Base-by-base conservation (phyloP, 2,329 filamentous ascomycete genomes). In the Nemania abortiva region DNA sequence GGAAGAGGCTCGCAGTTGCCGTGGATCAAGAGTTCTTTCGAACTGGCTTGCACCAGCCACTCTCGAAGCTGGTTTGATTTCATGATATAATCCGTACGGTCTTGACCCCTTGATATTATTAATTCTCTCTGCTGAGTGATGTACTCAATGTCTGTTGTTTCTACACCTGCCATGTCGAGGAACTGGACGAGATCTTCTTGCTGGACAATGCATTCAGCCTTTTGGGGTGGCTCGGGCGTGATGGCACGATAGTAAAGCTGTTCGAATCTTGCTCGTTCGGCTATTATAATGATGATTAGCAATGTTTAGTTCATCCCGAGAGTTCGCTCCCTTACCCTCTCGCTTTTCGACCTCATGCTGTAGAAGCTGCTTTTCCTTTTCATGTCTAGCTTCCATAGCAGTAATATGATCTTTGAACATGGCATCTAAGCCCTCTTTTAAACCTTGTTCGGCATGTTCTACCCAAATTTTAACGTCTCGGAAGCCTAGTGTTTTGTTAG, bases 11-110 rank as follows among this genome's bases (percentile, higher is more conserved):
- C 57, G 18, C 27, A 61, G 31, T 57, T 54, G 39, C 64, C 64
- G 45, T 66, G 64, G 22, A 66, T 61, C 18, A 66, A 27, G 31
- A 62, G 57, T 31, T 66, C 64, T 31, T 62, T 66, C 6, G 64
- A 61, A 15, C 52, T 31, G 18, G 64, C 47, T 62, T 62, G 57
- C 22, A 66, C 52, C 6, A 66, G 58, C 64, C 64, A 66, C 20
- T 57, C 42, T 11, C 64, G 52, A 22, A 66, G 31, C 22, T 57
- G 50, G 4, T 20, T 6, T 39, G 64, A 61, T n/a, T 52, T 61
- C 64, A 66, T 66, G 13, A 66, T 45, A 31, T 66, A 39, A 9
- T 66, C 50, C 13, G 64, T 61, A 18, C 64, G 50, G 34, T 66
- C 52, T 22, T 56, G 57, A 11, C 57, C 57, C 7, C 64, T 56